Percentiles rank a stretch among this genome's conserved stretches.
Evolutionary conservation across 2,329 filamentous ascomycete genomes (phyloP).

Genomic region (Paramyrothecium sp.): DNA sequence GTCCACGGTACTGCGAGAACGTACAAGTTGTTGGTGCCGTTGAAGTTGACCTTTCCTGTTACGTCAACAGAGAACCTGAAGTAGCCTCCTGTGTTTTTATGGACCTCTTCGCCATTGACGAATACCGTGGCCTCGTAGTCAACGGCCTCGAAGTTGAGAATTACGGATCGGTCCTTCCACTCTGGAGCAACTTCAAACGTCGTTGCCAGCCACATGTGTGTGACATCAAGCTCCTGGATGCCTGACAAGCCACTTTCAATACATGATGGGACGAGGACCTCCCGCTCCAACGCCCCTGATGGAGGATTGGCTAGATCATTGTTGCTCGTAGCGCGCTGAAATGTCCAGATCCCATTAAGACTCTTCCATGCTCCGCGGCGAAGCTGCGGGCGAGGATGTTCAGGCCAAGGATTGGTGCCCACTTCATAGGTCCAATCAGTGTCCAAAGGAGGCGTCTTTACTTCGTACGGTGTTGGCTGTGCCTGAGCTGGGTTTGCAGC

Average conservation of each 20-base stretch:
- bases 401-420: constrained; percentile 54
- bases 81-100: constrained; percentile 59
- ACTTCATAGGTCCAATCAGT: constrained; percentile 53
- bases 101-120: constrained; percentile 52
- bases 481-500: background rate
- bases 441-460: constrained; percentile 40
- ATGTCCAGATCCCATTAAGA: constrained; percentile 60
- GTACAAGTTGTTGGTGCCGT: constrained; percentile 54
- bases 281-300: constrained; percentile 26
- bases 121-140: constrained; percentile 59
- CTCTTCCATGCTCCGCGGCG: constrained; percentile 52
- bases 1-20: constrained; percentile 10
- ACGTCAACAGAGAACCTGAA: constrained; percentile 60
- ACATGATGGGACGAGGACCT: constrained; percentile 42
- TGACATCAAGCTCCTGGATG: constrained; percentile 38
- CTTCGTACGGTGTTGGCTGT: constrained; percentile 26
- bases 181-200: constrained; percentile 45
- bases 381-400: constrained; percentile 57
- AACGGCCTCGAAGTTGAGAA: constrained; percentile 59
- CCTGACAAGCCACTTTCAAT: constrained; percentile 48
- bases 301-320: constrained; percentile 12
- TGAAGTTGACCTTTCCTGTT: constrained; percentile 39
- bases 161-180: constrained; percentile 43
- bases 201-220: constrained; percentile 49
- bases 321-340: constrained; percentile 30